These are phyloP conservation scores for Colletotrichum neosansevieriae DNA, from an alignment of 2,329 filamentous ascomycete genomes.

Conservation along the genomic window DNA sequence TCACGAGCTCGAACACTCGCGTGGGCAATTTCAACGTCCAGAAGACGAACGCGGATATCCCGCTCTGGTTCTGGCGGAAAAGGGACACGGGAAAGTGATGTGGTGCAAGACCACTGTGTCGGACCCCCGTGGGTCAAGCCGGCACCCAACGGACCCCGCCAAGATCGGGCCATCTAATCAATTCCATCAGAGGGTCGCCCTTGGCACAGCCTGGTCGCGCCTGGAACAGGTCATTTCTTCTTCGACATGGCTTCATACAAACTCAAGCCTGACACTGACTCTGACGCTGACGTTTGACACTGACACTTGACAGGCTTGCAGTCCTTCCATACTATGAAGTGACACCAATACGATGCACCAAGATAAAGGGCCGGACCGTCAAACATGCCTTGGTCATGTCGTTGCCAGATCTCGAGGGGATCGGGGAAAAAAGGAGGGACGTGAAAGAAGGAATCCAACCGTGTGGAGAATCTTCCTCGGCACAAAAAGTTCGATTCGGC, in stretches of 20 bases:
- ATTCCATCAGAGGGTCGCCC: conserved; percentile 29
- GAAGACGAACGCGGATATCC: conserved; percentile 23
- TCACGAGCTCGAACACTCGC: conserved; percentile 3
- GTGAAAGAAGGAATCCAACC: neutral
- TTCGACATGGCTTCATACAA: conserved; percentile 23
- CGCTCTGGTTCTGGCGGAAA: conserved; percentile 12
- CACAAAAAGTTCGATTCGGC: conserved; percentile 1
- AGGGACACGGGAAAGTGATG: conserved; percentile 21
- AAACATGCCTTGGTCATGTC: conserved; percentile 19
- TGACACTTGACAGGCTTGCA: conserved; percentile 20
- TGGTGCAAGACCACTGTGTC: conserved; percentile 18
- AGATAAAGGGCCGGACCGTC: conserved; percentile 27
- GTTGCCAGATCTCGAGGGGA: conserved; percentile 24
- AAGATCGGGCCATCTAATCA: conserved; percentile 32
- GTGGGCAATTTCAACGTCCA: conserved; percentile 3
- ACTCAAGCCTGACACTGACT: conserved; percentile 16
- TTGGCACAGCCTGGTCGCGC: conserved; percentile 28
- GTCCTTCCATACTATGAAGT: neutral
- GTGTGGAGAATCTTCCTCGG: neutral
- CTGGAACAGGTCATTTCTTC: conserved; percentile 21
- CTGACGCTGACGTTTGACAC: conserved; percentile 17
- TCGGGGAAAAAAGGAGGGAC: conserved; percentile 1
- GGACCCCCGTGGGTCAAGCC: conserved; percentile 31
- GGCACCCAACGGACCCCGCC: conserved; percentile 34
- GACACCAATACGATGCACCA: conserved; percentile 8